These are phyloP conservation scores for Annona squamosa DNA, from an alignment of 164 flowering plant genomes.

Conservation along the genomic window DNA sequence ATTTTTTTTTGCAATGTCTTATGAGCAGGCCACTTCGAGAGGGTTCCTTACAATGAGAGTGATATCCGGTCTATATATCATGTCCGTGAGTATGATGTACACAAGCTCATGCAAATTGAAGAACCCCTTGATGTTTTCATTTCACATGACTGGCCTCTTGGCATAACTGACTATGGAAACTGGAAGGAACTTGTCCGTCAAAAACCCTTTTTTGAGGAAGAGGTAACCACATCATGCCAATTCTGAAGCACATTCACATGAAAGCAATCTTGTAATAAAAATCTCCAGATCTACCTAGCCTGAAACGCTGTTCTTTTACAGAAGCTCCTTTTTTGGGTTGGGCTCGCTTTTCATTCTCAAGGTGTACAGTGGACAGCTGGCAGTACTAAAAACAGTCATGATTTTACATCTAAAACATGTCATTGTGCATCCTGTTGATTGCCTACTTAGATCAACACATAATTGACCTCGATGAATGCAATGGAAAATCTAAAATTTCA, in stretches of 20 bases:
- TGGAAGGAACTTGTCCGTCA: conserved; percentile 52
- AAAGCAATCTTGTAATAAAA: neutral
- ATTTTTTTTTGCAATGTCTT: conserved; percentile 12
- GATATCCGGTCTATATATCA: conserved; percentile 82
- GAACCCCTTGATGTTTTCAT: conserved; percentile 87
- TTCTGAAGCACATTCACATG: neutral
- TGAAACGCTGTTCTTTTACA: neutral
- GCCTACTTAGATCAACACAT: neutral
- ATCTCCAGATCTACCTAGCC: neutral
- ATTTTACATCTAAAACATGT: neutral
- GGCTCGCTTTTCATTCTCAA: neutral
- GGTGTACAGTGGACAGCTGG: neutral
- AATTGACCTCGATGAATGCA: neutral
- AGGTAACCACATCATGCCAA: conserved; percentile 46
- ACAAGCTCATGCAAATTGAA: conserved; percentile 80
- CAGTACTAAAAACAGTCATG: neutral
- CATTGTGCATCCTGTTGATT: neutral
- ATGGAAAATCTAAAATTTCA: neutral
- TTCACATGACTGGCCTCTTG: conserved; percentile 98
- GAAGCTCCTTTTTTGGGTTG: too few species aligned
- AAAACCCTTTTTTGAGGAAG: conserved; percentile 61
- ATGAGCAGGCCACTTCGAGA: conserved; percentile 82
- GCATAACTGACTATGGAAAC: conserved; percentile 81
- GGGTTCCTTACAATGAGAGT: conserved; percentile 77
- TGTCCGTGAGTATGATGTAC: conserved; percentile 91